phyloP scores from a whole-genome alignment of 2,329 filamentous ascomycete species.

The Aspergillus sp. region DNA sequence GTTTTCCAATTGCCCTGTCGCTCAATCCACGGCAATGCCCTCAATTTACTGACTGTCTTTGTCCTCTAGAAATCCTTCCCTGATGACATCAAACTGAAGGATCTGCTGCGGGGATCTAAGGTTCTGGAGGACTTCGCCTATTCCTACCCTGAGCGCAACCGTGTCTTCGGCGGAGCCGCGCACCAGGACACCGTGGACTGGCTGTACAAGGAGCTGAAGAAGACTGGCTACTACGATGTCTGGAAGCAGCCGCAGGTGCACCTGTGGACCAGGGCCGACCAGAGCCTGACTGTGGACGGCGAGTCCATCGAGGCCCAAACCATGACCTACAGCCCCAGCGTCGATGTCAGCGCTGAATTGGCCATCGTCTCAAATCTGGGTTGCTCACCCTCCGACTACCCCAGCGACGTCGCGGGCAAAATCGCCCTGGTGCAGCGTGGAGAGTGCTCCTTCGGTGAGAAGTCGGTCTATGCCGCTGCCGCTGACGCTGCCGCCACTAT shows the following conservation, averaged over 20 bases:
- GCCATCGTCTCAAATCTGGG: conserved; percentile 64
- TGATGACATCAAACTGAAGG: conserved; percentile 51
- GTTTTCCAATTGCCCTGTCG: background rate
- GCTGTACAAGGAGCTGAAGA: conserved; percentile 56
- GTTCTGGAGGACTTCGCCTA: conserved; percentile 47
- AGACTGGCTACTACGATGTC: conserved; percentile 36
- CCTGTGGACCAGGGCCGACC: conserved; percentile 59
- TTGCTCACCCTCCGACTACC: conserved; percentile 65
- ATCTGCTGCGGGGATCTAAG: conserved; percentile 60
- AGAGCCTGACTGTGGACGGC: conserved; percentile 59
- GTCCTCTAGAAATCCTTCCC: conserved; percentile 18
- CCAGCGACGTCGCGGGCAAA: conserved; percentile 55
- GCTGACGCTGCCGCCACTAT: conserved; percentile 71
- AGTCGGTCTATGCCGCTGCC: conserved; percentile 65
- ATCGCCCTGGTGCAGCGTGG: conserved; percentile 73
- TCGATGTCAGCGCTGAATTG: conserved; percentile 37
- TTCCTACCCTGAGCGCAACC: conserved; percentile 28
- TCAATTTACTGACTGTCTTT: background rate
- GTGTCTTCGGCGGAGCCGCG: conserved; percentile 43
- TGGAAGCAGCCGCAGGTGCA: conserved; percentile 60
- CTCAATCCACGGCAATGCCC: too few species aligned
- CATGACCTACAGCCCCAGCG: conserved; percentile 64
- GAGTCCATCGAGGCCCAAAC: conserved; percentile 51
- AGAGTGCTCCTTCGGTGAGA: conserved; percentile 68
- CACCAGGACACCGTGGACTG: conserved; percentile 66